Evolutionary conservation across 805 yeast species (phyloP).

Genomic region (Yamadazyma sp.): DNA sequence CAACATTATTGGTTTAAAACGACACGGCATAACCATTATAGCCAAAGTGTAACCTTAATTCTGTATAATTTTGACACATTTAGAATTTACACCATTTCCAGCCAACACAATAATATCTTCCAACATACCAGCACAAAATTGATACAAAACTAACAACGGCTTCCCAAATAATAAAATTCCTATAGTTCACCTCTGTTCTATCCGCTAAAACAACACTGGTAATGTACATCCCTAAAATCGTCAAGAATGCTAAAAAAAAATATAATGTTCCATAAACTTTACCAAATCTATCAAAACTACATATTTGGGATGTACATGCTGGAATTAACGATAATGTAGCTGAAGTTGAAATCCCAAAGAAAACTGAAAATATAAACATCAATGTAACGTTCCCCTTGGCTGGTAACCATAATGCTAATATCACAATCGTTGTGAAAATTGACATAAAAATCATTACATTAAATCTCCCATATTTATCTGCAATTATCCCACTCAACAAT

Average conservation of each 20-base stretch:
- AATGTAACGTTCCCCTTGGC: slow-evolving; percentile 32
- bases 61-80: too few species aligned
- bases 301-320: slow-evolving; percentile 57
- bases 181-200: slow-evolving; percentile 28
- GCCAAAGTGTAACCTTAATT: too few species aligned
- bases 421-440: slow-evolving; percentile 18
- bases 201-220: slow-evolving; percentile 25
- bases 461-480: slow-evolving; percentile 27
- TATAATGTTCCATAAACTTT: slow-evolving; percentile 52
- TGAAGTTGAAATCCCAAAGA: slow-evolving; percentile 57
- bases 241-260: slow-evolving; percentile 34
- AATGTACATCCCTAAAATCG: slow-evolving; percentile 26
- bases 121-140: slow-evolving; percentile 36
- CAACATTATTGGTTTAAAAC: too few species aligned
- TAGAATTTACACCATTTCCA: slow-evolving; percentile 29
- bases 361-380: slow-evolving; percentile 43
- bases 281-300: slow-evolving; percentile 53
- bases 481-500: slow-evolving; percentile 22
- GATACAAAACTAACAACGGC: slow-evolving; percentile 39
- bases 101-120: slow-evolving; percentile 48
- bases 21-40: too few species aligned
- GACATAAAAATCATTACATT: slow-evolving; percentile 24
- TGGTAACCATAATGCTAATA: slow-evolving; percentile 25
- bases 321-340: slow-evolving; percentile 58
- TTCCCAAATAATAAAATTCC: slow-evolving; percentile 43